Evolutionary conservation across 2,329 filamentous ascomycete species (phyloP).

Genomic region (Colletotrichum sp.): DNA sequence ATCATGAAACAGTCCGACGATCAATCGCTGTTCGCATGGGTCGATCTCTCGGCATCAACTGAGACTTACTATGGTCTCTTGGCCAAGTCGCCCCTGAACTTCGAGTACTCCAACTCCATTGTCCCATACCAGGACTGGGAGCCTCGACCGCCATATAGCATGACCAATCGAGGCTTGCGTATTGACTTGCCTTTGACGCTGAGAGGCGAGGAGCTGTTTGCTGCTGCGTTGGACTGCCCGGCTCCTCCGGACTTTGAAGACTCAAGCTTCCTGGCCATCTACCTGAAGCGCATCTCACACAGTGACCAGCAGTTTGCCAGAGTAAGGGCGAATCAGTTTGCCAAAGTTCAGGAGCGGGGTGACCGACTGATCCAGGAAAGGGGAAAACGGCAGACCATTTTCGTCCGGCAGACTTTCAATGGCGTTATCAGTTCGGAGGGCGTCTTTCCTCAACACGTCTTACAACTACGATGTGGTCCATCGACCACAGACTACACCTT

Average conservation of each 20-base stretch:
- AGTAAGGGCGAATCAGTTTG: neutral
- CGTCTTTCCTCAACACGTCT: neutral
- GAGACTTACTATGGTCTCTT: neutral
- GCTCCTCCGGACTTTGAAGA: neutral
- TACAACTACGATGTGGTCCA: neutral
- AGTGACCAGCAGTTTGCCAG: neutral
- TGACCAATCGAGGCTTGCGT: neutral
- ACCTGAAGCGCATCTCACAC: neutral
- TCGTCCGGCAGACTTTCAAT: neutral
- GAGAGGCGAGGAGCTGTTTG: neutral
- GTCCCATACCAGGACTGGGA: neutral
- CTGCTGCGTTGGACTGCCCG: neutral
- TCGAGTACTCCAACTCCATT: neutral
- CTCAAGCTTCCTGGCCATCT: neutral
- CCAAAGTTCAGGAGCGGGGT: neutral
- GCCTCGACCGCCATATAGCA: neutral
- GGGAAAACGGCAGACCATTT: neutral
- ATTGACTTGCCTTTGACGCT: neutral
- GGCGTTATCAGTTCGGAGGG: neutral
- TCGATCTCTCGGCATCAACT: neutral
- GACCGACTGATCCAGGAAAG: fast-evolving
- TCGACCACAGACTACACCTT: neutral
- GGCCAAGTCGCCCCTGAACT: neutral
- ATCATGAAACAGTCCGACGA: neutral
- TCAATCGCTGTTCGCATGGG: neutral